Base-by-base conservation (phyloP, 108 stramenopile species). In the Cyclostephanos tholiformis region DNA sequence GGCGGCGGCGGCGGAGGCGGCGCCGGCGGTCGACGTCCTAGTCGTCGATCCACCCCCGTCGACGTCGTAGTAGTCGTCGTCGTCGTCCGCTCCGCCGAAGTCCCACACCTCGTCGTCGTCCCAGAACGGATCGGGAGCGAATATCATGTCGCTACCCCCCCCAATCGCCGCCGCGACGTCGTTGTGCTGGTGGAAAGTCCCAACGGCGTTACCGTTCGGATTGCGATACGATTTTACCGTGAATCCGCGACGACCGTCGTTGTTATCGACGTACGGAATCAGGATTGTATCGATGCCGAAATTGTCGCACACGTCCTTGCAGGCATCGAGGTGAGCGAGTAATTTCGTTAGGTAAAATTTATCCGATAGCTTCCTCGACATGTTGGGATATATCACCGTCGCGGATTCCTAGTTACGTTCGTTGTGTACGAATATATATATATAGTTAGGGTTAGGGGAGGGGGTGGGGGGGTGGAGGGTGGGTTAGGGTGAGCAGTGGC, bases 71-170 rank as follows among this genome's bases (percentile, higher is more conserved):
- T 75, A 57, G 57, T 86, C 86, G 43, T 87, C 84, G 12, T 87
- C 88, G 43, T 86, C 82, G 38, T 88, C 89, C 11, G 72, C 26
- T 16, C 85, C 89, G 48, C 84, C 75, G 63, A 87, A 82, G 65
- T 90, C 85, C 89, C 87, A 91, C 35, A 89, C 90, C 43, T 89
- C 87, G 36, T 87, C 89, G 67, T 95, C 91, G 67, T 93, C 91
- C 91, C 90, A 95, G 76, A 88, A 91, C 11, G 93, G 93, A 84
- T 95, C 93, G 32, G 88, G 89, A 12, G 78, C 89, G 69, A 92
- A 95, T 65, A 82, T 84, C 61, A 85, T 76, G 19, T 80, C 75
- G n/a, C 72, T 66, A 6, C 64, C 72, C 66, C 70, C 0, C 63
- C 67, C 10, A 16, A 0, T 10, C 41, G 41, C 41, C 41, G 41